Percentiles rank a stretch among this genome's conserved stretches.
Conservation (phyloP, 306 rosid genomes). For the Biancaea sappan region DNA sequence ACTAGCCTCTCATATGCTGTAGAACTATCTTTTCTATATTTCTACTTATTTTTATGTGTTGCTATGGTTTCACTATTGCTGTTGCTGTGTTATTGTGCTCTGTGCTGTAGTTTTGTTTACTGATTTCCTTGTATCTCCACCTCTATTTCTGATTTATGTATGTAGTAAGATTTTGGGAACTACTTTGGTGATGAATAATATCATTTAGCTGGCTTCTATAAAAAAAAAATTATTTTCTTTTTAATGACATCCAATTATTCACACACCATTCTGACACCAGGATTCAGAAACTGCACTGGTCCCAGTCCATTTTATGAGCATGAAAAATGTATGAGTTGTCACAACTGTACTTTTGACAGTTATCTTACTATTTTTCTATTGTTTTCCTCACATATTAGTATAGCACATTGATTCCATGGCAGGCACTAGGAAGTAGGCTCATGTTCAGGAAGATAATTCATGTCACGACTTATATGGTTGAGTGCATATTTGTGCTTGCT, state of each 20-base stretch:
- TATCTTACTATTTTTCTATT: not conserved
- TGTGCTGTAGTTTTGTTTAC: no score
- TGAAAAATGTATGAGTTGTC: not conserved
- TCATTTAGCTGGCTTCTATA: no score
- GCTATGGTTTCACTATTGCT: no score
- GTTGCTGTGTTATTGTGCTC: no score
- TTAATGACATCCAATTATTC: not conserved
- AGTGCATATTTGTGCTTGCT: slow-evolving; percentile 10
- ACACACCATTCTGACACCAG: not conserved
- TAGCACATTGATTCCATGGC: not conserved
- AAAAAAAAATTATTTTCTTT: not conserved
- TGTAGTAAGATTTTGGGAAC: no score
- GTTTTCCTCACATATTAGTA: not conserved
- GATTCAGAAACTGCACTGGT: not conserved
- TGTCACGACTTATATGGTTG: not conserved
- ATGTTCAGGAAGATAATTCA: not conserved
- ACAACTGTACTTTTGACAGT: not conserved
- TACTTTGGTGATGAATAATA: no score
- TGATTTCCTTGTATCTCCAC: no score
- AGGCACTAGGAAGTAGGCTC: not conserved
- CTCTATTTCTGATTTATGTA: no score
- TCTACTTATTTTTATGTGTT: no score
- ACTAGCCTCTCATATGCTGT: no score
- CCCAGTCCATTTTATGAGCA: not conserved
- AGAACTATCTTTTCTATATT: no score